A percentile compares a stretch with the other conserved stretches of the same genome.
Conservation (phyloP, 164 flowering plant species). For the Annona cherimola region DNA sequence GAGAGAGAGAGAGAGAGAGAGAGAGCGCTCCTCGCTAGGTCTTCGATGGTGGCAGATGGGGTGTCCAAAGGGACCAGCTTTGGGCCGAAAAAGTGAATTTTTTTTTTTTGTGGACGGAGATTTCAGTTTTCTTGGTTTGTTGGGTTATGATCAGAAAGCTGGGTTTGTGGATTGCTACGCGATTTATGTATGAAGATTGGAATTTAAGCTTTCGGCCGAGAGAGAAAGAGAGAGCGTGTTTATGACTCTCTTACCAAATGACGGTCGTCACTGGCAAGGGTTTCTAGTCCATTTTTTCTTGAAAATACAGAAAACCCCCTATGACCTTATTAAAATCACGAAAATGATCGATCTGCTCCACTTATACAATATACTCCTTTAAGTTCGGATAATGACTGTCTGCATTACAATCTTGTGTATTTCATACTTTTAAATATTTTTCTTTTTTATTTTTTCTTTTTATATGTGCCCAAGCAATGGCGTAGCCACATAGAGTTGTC, state of each 20-base stretch:
- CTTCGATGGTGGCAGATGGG: background rate
- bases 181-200: conserved; percentile 7
- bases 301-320: background rate
- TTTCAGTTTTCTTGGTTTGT: background rate
- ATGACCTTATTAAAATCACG: background rate
- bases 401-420: background rate
- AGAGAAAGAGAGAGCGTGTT: conserved; percentile 24
- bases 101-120: too few relatives aligned
- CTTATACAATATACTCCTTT: background rate
- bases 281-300: background rate
- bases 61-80: background rate
- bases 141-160: background rate
- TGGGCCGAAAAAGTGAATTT: background rate
- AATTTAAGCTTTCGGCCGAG: conserved; percentile 19
- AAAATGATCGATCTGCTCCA: background rate
- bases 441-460: too few relatives aligned
- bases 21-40: too few relatives aligned
- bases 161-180: background rate
- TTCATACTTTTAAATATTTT: background rate
- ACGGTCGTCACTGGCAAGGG: conserved; percentile 3
- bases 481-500: too few relatives aligned
- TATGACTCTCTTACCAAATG: conserved; percentile 53
- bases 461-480: too few relatives aligned
- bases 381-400: background rate
- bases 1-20: background rate